Conservation (phyloP, 148 eudicot species). For the Polygonum maritimum region DNA sequence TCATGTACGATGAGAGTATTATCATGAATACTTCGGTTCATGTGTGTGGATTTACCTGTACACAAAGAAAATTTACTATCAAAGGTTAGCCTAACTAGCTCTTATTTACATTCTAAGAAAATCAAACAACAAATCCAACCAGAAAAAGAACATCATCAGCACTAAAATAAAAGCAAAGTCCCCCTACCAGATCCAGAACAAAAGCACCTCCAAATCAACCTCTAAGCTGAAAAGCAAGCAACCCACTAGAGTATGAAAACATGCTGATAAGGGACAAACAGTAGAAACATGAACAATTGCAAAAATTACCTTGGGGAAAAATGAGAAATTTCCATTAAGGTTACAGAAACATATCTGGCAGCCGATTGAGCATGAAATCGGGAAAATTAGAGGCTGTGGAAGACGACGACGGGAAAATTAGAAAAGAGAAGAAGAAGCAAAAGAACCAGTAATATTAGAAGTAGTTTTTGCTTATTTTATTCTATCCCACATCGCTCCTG, state of each 20-base stretch:
- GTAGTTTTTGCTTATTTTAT: too few species aligned
- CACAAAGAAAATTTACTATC: neutral
- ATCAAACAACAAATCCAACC: neutral
- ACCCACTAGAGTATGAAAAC: neutral
- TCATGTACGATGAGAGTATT: too few species aligned
- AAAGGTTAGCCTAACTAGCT: neutral
- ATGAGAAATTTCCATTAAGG: neutral
- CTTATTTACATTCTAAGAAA: neutral
- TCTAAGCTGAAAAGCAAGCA: neutral
- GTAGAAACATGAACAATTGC: neutral
- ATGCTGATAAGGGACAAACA: neutral
- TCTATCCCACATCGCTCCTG: too few species aligned
- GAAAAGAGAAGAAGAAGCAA: neutral
- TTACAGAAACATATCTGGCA: neutral
- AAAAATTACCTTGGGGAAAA: neutral
- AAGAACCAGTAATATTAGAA: too few species aligned
- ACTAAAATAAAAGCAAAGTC: neutral
- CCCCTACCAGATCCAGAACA: neutral
- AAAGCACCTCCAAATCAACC: neutral
- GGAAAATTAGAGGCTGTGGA: neutral
- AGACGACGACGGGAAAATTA: neutral
- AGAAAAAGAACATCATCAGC: neutral
- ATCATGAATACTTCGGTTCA: too few species aligned
- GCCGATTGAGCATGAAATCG: neutral
- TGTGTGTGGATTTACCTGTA: slow-evolving; percentile 43